Base-by-base conservation (phyloP, 208 protist species). In the Crithidia sp. region DNA sequence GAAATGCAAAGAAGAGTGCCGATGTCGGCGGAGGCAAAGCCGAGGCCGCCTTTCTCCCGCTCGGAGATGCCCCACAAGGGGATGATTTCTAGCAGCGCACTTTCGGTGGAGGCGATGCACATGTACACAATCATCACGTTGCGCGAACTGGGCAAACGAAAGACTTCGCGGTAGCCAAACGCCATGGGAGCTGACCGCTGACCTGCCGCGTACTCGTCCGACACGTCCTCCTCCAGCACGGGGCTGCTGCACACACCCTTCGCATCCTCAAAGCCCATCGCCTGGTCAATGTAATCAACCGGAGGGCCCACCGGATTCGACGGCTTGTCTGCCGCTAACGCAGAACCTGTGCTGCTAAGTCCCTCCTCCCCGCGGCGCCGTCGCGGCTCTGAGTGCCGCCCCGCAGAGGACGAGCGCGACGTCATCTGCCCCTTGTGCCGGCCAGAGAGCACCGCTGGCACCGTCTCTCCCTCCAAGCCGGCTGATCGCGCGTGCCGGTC, bases 21-120 rank as follows among this genome's bases (percentile, higher is more conserved):
- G 36, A 89, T 71, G 45, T 84, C 68, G 16, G 72, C 19, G 4
- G 79, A 77, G 7, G 58, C 50, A 63, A 89, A 72, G 43, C 67
- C 68, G 3, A 92, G 71, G 6, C 87, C 86, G 9, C 87, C 89
- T 36, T 76, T 77, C 19, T 72, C 58, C 17, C 74, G 54, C 44
- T 82, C 78, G 10, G 89, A 81, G 50, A 90, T 89, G 7, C 77
- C 70, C 85, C 86, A 91, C 43, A 94, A 75, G 16, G 83, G 82
- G 53, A 94, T 69, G 28, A 84, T 71, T 53, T 92, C 85, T 13
- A 67, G 53, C 54, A 89, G 77, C 16, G 68, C 71, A 61, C 87
- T 86, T 54, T 93, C 87, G 2, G 74, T 78, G 3, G 64, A 83
- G 19, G 56, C 70, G 16, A 95, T 66, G 14, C 88, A 60, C 90